Percentiles rank a stretch among this genome's conserved stretches.
Evolutionary conservation across 2,329 filamentous ascomycete genomes (phyloP).

Genomic region (Graphilbum ipis-grandicollis): DNA sequence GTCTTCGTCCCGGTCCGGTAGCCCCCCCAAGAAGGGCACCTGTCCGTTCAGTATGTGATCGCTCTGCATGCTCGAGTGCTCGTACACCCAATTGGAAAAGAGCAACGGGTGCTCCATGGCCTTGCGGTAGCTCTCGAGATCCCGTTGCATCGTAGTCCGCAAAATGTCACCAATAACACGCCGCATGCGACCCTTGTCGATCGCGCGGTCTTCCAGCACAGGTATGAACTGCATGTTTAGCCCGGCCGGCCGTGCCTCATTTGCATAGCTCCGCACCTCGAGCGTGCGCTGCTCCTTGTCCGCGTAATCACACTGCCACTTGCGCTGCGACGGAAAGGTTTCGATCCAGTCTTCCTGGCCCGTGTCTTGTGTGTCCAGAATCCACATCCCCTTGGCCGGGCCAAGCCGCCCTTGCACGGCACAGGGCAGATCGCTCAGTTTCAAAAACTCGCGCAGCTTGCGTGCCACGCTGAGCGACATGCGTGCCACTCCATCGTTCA

Average conservation of each 20-base stretch:
- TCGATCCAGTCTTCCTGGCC: constrained; percentile 44
- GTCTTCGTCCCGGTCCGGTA: constrained; percentile 34
- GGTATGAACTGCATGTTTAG: constrained; percentile 55
- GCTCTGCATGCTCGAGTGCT: constrained; percentile 17
- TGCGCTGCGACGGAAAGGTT: constrained; percentile 48
- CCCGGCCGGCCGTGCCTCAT: constrained; percentile 28
- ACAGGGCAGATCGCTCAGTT: constrained; percentile 36
- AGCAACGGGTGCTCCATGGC: constrained; percentile 30
- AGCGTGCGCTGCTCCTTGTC: constrained; percentile 41
- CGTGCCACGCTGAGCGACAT: constrained; percentile 45
- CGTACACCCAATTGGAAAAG: constrained; percentile 36
- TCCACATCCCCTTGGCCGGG: constrained; percentile 62
- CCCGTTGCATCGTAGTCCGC: constrained; percentile 26
- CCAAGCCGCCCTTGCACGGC: constrained; percentile 55
- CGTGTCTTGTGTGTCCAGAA: constrained; percentile 33
- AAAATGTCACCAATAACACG: constrained; percentile 31
- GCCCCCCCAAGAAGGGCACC: constrained; percentile 27
- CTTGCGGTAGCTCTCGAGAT: constrained; percentile 32
- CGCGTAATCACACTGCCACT: constrained; percentile 38
- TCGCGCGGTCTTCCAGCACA: constrained; percentile 44
- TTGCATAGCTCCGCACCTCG: constrained; percentile 37
- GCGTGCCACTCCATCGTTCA: constrained; percentile 50
- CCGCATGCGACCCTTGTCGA: constrained; percentile 25
- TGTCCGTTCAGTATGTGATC: constrained; percentile 22
- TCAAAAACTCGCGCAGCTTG: constrained; percentile 31